A percentile compares a stretch with the other conserved stretches of the same genome.
Evolutionary conservation across 352 stramenopile genomes (phyloP).

Genomic region (Pythium diclinum): DNA sequence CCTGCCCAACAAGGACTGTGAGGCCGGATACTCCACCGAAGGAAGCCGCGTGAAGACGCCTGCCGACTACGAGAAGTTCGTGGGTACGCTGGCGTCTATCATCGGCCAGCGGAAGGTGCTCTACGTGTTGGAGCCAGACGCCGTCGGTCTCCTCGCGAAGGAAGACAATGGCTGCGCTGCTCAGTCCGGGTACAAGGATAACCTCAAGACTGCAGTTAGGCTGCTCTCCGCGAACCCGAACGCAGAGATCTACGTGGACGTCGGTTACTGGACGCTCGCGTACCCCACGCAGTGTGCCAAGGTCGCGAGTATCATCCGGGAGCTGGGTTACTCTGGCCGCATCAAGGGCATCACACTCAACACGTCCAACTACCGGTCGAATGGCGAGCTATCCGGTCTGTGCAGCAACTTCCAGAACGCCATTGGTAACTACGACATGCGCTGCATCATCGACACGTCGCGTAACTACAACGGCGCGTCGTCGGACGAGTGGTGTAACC

Average conservation of each 20-base stretch:
- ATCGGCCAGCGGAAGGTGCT: constrained; percentile 60
- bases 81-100: constrained; percentile 34
- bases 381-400: constrained; percentile 29
- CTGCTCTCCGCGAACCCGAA: constrained; percentile 34
- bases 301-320: constrained; percentile 18
- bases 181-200: constrained; percentile 41
- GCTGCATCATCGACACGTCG: constrained; percentile 68
- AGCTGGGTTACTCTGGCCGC: constrained; percentile 11
- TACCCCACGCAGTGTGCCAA: background rate
- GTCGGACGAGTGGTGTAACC: constrained; percentile 69
- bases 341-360: constrained; percentile 66
- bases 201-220: constrained; percentile 36
- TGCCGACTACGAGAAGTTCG: constrained; percentile 44
- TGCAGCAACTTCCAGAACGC: constrained; percentile 53
- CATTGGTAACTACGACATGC: background rate
- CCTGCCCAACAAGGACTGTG: constrained; percentile 74
- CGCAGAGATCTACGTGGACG: constrained; percentile 58
- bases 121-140: constrained; percentile 68
- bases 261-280: constrained; percentile 58
- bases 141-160: constrained; percentile 46
- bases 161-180: constrained; percentile 35
- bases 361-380: constrained; percentile 71
- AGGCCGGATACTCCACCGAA: constrained; percentile 36
- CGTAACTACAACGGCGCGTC: constrained; percentile 51
- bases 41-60: constrained; percentile 34